Evolutionary conservation across 177 flowering plant species (phyloP).

Genomic region (Tripterygium wilfordii): DNA sequence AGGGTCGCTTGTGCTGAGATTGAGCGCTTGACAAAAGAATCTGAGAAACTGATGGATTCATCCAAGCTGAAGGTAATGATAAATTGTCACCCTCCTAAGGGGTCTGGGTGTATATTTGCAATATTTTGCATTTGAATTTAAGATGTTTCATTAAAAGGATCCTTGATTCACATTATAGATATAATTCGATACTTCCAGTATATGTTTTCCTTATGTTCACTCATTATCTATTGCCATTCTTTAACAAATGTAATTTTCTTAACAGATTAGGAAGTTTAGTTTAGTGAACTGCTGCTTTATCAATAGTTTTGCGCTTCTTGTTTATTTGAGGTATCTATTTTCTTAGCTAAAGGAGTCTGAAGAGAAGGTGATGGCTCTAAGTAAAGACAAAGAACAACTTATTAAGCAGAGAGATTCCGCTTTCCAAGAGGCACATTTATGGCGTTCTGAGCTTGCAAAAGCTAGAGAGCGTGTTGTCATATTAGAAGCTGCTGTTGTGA

Average conservation of each 20-base stretch:
- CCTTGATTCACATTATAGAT: too few species aligned
- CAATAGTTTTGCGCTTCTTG: too few species aligned
- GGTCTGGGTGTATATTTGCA: neutral
- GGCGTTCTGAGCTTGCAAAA: slow-evolving; percentile 98
- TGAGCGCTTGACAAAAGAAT: slow-evolving; percentile 56
- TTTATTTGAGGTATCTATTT: too few species aligned
- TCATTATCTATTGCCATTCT: too few species aligned
- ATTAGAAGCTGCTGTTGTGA: slow-evolving; percentile 81
- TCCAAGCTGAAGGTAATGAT: slow-evolving; percentile 52
- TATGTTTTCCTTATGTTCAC: too few species aligned
- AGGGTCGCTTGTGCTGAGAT: slow-evolving; percentile 72
- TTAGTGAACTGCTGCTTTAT: too few species aligned
- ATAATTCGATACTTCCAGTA: too few species aligned
- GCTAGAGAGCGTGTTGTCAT: slow-evolving; percentile 88
- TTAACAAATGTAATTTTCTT: too few species aligned
- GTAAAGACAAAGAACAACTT: slow-evolving; percentile 67
- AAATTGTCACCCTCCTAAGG: slow-evolving; percentile 2
- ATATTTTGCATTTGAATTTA: too few species aligned
- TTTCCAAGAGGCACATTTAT: slow-evolving; percentile 74
- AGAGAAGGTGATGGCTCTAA: slow-evolving; percentile 45
- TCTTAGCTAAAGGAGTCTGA: slow-evolving; percentile 74
- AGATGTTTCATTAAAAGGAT: too few species aligned
- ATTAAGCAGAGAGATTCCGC: slow-evolving; percentile 86
- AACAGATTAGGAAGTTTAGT: too few species aligned
- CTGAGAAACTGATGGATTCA: slow-evolving; percentile 53